A percentile compares a stretch with the other conserved stretches of the same genome.
Conservation (phyloP, 2,329 filamentous ascomycete species). For the Pestalotiopsis fici region DNA sequence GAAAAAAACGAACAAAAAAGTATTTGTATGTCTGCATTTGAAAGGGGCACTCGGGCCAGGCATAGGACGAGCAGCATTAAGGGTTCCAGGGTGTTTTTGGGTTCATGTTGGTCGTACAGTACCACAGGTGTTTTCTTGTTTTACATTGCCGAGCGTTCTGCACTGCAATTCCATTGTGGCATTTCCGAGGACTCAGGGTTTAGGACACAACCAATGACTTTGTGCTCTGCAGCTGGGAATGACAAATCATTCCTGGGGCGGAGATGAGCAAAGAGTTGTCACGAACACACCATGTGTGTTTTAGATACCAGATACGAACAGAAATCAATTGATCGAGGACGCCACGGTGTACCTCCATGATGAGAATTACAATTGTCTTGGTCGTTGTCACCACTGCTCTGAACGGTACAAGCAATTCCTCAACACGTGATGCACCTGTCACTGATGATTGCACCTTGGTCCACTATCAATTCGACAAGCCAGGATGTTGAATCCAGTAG, state of each 20-base stretch:
- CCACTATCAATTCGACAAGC: not conserved
- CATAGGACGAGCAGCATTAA: slow-evolving; percentile 7
- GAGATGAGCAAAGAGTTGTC: not conserved
- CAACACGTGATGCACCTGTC: not conserved
- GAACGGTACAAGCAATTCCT: not conserved
- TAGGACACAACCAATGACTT: not conserved
- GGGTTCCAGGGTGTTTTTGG: slow-evolving; percentile 17
- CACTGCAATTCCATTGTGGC: slow-evolving; percentile 16
- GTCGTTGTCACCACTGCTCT: not conserved
- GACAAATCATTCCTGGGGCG: not conserved
- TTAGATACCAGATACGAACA: not conserved
- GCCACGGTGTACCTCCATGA: not conserved
- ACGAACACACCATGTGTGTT: not conserved
- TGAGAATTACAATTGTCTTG: not conserved
- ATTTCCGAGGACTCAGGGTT: slow-evolving; percentile 11
- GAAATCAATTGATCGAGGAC: not conserved
- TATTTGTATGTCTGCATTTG: slow-evolving; percentile 15
- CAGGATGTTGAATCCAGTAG: not conserved
- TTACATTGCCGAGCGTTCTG: slow-evolving; percentile 15
- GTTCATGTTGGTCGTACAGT: slow-evolving; percentile 13
- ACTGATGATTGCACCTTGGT: not conserved
- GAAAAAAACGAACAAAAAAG: slow-evolving; percentile 27
- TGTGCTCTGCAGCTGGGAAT: not conserved
- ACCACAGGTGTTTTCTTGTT: slow-evolving; percentile 17
- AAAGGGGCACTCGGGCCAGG: slow-evolving; percentile 1